Evolutionary conservation across 2,329 filamentous ascomycete genomes (phyloP), one percentile per base, ranked within the genome.

Genomic region (Fusarium dimerum): DNA sequence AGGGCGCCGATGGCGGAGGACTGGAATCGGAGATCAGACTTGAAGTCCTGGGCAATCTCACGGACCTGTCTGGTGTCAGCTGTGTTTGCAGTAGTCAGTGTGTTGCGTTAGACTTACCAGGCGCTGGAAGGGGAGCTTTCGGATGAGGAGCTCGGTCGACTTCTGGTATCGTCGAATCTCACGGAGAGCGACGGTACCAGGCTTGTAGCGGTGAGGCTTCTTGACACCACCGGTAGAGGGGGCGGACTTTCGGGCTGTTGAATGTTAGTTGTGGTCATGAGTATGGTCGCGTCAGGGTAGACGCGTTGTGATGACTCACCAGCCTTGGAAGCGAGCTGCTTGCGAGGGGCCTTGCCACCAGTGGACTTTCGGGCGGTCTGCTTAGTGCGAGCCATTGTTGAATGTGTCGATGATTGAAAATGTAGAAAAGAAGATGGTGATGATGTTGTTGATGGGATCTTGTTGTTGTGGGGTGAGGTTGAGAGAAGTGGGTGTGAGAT

Each of bases 161-260:
- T 96, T 96, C 82, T 97, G 93, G 83, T 97, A 97, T 72, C 90
- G 89, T 83, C 93, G 89, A 70, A 99, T 99, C 82, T 99, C 94
- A 85, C 92, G 90, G 70, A 97, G 89, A 84, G 93, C 93, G 79
- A 96, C 89, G 73, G 94, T 96, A 84, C 88, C 89, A 72, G 89
- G 89, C 89, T 92, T 92, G 76, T 92, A 79, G 71, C 89, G 84
- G 81, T 92, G 89, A 78, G 90, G 90, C 89, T 94, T 94, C 89
- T 94, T 94, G 85, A 93, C 89, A 87, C 89, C 89, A 71, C 93
- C 94, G 76, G 94, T 97, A 60, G 92, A 96, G 68, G 94, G 94
- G 57, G 94, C 93, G 69, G 88, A 92, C 88, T 99, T 99, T 82
- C 94, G 92, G 71, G 94, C 69, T 68, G 45, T 32, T 17, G 5